phyloP scores from a whole-genome alignment of 2,329 filamentous ascomycete species.

The Pyrenophora teres region DNA sequence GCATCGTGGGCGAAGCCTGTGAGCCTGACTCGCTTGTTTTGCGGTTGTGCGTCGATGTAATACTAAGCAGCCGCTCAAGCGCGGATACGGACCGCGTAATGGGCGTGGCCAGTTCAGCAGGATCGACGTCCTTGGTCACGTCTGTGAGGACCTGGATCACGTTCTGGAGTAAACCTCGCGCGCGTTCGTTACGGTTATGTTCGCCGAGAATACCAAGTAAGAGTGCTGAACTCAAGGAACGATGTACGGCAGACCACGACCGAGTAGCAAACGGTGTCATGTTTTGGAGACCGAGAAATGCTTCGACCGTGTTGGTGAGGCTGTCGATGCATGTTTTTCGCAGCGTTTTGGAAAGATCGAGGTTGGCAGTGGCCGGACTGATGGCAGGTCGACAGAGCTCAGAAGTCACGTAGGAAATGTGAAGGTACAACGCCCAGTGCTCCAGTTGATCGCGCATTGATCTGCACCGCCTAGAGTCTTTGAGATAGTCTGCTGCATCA shows the following conservation, averaged over 20 bases:
- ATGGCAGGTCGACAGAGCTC: conserved; percentile 66
- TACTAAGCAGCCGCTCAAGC: conserved; percentile 50
- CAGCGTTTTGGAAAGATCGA: conserved; percentile 54
- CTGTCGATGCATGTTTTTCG: conserved; percentile 61
- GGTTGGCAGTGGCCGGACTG: conserved; percentile 55
- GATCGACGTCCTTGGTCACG: conserved; percentile 54
- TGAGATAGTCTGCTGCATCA: conserved; percentile 62
- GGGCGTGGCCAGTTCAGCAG: conserved; percentile 54
- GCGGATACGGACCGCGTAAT: conserved; percentile 54
- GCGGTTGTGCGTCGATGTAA: conserved; percentile 27
- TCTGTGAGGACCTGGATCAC: conserved; percentile 54
- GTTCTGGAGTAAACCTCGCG: conserved; percentile 52
- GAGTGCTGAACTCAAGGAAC: conserved; percentile 51
- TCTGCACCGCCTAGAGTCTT: conserved; percentile 57
- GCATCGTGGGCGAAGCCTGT: conserved; percentile 38
- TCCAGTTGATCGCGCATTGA: conserved; percentile 61
- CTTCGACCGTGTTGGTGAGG: conserved; percentile 62
- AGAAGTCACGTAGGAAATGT: conserved; percentile 65
- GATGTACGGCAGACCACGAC: conserved; percentile 52
- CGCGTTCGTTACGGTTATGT: conserved; percentile 52
- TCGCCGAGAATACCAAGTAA: conserved; percentile 53
- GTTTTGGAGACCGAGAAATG: conserved; percentile 63
- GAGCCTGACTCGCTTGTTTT: conserved; percentile 38
- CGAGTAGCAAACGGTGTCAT: conserved; percentile 53
- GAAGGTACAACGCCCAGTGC: conserved; percentile 64